Conservation (phyloP, 257 asterid species). For the Gentiana dahurica region DNA sequence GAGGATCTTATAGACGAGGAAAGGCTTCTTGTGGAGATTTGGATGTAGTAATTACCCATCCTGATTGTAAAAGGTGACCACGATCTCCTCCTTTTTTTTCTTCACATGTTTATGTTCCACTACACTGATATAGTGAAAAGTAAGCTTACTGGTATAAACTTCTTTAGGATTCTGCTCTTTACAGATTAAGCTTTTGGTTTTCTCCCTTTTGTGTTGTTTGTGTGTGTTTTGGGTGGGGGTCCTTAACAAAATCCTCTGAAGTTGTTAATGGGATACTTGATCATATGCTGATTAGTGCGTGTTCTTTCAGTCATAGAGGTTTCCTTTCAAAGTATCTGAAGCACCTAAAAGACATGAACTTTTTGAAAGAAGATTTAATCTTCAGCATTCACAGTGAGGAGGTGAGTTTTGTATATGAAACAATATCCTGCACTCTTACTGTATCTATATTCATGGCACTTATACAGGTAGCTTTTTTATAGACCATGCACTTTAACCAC, state of each 20-base stretch:
- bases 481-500: neutral
- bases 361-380: slow-evolving; percentile 77
- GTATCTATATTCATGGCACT: neutral
- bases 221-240: neutral
- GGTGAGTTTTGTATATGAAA: slow-evolving; percentile 31
- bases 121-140: neutral
- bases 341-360: slow-evolving; percentile 58
- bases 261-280: too few species aligned
- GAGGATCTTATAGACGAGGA: slow-evolving; percentile 98
- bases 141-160: neutral
- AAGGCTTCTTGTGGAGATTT: slow-evolving; percentile 90
- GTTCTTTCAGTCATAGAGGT: slow-evolving; percentile 62
- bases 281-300: neutral
- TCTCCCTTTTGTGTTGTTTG: neutral
- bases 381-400: slow-evolving; percentile 82
- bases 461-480: neutral
- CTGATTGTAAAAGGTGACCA: slow-evolving; percentile 72
- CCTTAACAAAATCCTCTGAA: too few species aligned
- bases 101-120: too few species aligned
- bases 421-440: neutral
- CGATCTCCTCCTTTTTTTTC: neutral
- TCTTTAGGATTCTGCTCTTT: neutral
- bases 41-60: slow-evolving; percentile 84
- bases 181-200: neutral
- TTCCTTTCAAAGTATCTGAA: slow-evolving; percentile 69